A percentile compares a stretch with the other conserved stretches of the same genome.
These are phyloP conservation scores for Helminthosporium solani DNA, from an alignment of 2,329 filamentous ascomycete species.

Conservation along the genomic window DNA sequence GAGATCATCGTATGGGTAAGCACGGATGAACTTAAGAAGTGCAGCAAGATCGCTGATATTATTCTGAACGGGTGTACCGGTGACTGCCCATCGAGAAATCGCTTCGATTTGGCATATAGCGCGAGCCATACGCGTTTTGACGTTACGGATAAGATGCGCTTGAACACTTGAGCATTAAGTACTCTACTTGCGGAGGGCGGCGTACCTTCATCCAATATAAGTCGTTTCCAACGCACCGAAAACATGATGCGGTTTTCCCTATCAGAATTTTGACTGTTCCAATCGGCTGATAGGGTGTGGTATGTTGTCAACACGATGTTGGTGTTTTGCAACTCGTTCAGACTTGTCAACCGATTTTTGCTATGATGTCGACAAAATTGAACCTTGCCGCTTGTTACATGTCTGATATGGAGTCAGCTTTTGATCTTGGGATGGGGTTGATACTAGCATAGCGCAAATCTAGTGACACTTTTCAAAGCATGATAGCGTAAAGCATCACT, in stretches of 20 bases:
- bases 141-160: conserved; percentile 49
- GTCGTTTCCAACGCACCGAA: conserved; percentile 40
- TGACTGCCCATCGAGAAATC: conserved; percentile 49
- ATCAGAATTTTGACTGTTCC: conserved; percentile 1
- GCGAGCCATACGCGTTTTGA: conserved; percentile 31
- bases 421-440: background rate
- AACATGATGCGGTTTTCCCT: conserved; percentile 15
- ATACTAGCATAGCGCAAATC: too few relatives aligned
- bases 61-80: conserved; percentile 55
- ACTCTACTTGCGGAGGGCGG: background rate
- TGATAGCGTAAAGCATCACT: background rate
- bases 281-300: conserved; percentile 17
- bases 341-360: conserved; percentile 2
- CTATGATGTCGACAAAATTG: conserved; percentile 14
- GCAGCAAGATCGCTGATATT: conserved; percentile 45
- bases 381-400: conserved; percentile 6
- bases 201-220: conserved; percentile 53
- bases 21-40: conserved; percentile 48
- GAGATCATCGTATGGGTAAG: conserved; percentile 45
- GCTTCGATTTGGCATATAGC: conserved; percentile 31
- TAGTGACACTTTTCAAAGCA: background rate
- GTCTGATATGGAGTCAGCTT: conserved; percentile 1
- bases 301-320: conserved; percentile 20
- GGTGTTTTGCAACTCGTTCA: conserved; percentile 1
- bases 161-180: background rate